Base-by-base conservation (phyloP, 495 filamentous ascomycete genomes). In the Aspergillus conjunctus region DNA sequence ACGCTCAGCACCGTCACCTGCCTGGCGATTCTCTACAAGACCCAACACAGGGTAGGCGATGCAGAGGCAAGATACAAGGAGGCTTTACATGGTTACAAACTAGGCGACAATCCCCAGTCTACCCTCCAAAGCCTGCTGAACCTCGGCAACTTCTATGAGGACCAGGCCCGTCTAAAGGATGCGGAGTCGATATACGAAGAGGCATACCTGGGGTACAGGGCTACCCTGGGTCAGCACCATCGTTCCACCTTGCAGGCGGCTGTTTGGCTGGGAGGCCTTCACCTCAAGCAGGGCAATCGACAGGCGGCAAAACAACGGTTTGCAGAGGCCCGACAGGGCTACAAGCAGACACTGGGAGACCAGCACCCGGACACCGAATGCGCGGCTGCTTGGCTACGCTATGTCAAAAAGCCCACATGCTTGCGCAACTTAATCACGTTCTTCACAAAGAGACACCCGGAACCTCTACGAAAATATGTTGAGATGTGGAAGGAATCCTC, bases 11-110 rank as follows among this genome's bases (percentile, higher is more conserved):
- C 26, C 6, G 34, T 48, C 9, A 46, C n/a, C n/a, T n/a, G n/a
- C n/a, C n/a, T n/a, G n/a, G n/a, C 33, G n/a, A 57, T 46, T 57
- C 54, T 57, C 12, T 39, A 43, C 15, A 8, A 17, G 18, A 8
- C 21, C 11, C 39, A 39, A 15, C 30, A 34, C 4, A 1, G 4
- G 37, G 1, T 15, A 15, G 15, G 15, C 4, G 37, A 20, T 30
- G 21, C 7, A 30, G 11, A 39, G 51, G 51, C 32, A 54, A 37
- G 4, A n/a, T 1, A 31, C 0, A 54, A 54, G 51, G 18, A 37
- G 51, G 51, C 51, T 21, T n/a, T n/a, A n/a, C n/a, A 41, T 41
- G 1, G 1, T 41, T 1, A 41, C 10, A 15, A 11, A 9, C 1
- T 2, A 11, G 37, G 37, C 37, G 1, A 41, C 10, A 41, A 9